Base-by-base conservation (phyloP, 2,329 filamentous ascomycete genomes). In the Verticillium isaacii region DNA sequence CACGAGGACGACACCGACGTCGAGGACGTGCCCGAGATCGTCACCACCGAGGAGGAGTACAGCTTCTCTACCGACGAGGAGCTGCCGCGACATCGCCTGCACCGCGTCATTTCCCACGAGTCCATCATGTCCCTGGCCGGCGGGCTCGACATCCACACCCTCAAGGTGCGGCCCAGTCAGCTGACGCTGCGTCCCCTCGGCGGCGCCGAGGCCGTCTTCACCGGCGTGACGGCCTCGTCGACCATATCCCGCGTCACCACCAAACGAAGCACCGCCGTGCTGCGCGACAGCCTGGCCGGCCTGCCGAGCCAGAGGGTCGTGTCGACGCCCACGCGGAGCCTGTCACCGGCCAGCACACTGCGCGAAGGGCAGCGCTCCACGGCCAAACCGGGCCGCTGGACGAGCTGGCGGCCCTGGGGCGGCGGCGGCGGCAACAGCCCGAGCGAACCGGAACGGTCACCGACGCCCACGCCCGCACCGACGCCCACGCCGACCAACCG, bases 101-200 rank as follows among this genome's bases (percentile, higher is more conserved):
- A 86, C 50, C 88, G 89, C 36, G 82, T 87, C 2, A 72, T 87
- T 2, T 97, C 93, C 1, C 92, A 96, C 68, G 93, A 97, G 72
- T 96, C 92, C 19, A 88, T 97, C 64, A 85, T 97, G 67, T 97
- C 93, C 0, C 84, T 97, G 1, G 86, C 89, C 0, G 93, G 92
- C 4, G 93, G 93, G 2, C 89, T 97, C 73, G 94, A 97, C 71
- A 96, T 97, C 58, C 93, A 96, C 72, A 93, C 90, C 0, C 81
- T 96, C 5, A 88, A 89, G 68, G 82, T 84, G 1, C 85, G 90
- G 4, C 91, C 92, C 0, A 91, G 90, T 37, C 91, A 96, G 69
- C 83, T 95, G 62, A 85, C 88, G 25, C 70, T 86, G 64, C 72
- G 82, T 58, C 78, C 80, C 36, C 76, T 84, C 29, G 85, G 82